Evolutionary conservation across 2,329 filamentous ascomycete species (phyloP), one percentile per base, ranked within the genome.

Genomic region (Mycosphaerella sp.): DNA sequence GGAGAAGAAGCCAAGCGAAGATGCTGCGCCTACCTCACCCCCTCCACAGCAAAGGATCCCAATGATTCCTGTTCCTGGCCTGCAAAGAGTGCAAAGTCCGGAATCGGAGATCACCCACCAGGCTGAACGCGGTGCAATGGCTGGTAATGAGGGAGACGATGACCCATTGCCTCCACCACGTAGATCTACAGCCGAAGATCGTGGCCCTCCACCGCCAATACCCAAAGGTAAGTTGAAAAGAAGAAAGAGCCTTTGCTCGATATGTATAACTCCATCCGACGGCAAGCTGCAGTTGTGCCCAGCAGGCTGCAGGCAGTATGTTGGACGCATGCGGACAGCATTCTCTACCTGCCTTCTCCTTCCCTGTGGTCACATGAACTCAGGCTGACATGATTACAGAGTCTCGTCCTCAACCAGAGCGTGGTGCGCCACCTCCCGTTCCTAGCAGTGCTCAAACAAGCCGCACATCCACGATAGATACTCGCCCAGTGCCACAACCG

Each of bases 41-140:
- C 53, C 54, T 8, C 58, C 59, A 26, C 63, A 59, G 47, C 72
- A 73, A 55, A 70, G 73, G 74, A 79, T 68, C 10, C 78, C 80
- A 23, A 78, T 83, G 67, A 78, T 83, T 67, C 77, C 78, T 4
- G 61, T 67, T 11, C 62, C 64, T 17, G 88, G 88, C 8, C 82
- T 95, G 80, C 79, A 81, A 58, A 78, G 69, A 54, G 70, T 67
- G 56, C 68, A 70, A 72, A 81, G 78, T 54, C 78, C 77, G 7
- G 76, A 76, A 56, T 58, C 72, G 53, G 73, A 75, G 49, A 64
- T 72, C 12, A 67, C 65, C 45, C 59, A 77, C 68, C 60, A 73
- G 26, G 69, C 71, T 48, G 68, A 72, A 45, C 71, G 73, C 21
- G 67, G 76, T 44, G 17, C 31, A n/a, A 29, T 51, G 3, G 51